These are phyloP conservation scores for Dendrobium officinale DNA, from an alignment of 106 monocot genomes.

Conservation along the genomic window DNA sequence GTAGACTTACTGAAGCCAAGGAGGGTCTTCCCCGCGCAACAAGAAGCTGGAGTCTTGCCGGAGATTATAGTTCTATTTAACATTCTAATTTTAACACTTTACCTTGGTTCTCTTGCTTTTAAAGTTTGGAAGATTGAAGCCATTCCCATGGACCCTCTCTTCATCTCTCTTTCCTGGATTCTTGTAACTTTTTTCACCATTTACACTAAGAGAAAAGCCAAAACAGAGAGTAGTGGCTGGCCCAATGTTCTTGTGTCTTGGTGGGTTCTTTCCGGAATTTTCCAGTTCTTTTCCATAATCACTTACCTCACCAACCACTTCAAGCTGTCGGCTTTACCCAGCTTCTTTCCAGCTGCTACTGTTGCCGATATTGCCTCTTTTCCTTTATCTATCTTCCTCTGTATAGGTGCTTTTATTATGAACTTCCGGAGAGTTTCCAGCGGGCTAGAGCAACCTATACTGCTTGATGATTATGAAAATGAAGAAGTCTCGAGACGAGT, in stretches of 20 bases:
- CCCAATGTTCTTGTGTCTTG: constrained; percentile 45
- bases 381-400: constrained; percentile 23
- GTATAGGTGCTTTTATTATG: constrained; percentile 17
- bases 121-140: constrained; percentile 6
- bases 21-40: constrained; percentile 2
- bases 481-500: background rate
- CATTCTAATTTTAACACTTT: constrained; percentile 13
- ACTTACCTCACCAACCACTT: constrained; percentile 10
- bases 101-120: constrained; percentile 30
- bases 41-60: background rate
- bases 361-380: constrained; percentile 22
- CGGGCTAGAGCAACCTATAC: constrained; percentile 30
- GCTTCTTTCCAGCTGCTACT: constrained; percentile 3
- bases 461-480: constrained; percentile 10
- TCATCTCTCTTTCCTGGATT: constrained; percentile 27
- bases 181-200: constrained; percentile 21
- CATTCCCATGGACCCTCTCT: constrained; percentile 12
- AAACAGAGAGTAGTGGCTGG: constrained; percentile 22
- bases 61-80: constrained; percentile 13
- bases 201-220: constrained; percentile 19
- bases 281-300: constrained; percentile 14
- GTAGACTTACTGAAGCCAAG: constrained; percentile 6
- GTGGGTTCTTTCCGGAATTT: constrained; percentile 36
- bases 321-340: constrained; percentile 1
- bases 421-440: constrained; percentile 2